Percentiles rank a stretch among this genome's conserved stretches.
These are phyloP conservation scores for Cocos nucifera DNA, from an alignment of 176 grass and related monocot genomes.

Conservation along the genomic window DNA sequence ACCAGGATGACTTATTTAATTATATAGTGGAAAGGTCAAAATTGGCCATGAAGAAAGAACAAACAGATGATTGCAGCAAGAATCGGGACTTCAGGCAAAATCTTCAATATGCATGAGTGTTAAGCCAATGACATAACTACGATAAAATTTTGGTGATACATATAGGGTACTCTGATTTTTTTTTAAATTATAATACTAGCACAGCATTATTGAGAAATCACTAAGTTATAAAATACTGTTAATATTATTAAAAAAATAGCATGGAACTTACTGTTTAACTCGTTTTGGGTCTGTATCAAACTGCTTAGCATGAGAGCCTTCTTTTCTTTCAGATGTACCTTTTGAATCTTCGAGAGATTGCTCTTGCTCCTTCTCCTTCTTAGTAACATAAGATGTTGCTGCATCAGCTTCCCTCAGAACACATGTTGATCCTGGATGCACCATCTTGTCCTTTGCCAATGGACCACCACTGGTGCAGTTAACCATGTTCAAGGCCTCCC, in stretches of 20 bases:
- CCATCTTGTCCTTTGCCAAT: slow-evolving; percentile 44
- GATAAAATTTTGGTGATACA: too few relatives aligned
- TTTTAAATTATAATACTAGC: not conserved
- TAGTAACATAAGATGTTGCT: slow-evolving; percentile 20
- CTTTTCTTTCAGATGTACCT: slow-evolving; percentile 55
- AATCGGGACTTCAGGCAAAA: too few relatives aligned
- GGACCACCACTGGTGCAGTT: not conserved
- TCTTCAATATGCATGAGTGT: too few relatives aligned
- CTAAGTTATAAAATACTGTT: not conserved
- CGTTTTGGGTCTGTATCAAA: slow-evolving; percentile 62
- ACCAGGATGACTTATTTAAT: too few relatives aligned
- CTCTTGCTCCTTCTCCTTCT: slow-evolving; percentile 42
- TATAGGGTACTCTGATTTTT: not conserved
- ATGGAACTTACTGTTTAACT: slow-evolving; percentile 73
- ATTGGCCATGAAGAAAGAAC: too few relatives aligned
- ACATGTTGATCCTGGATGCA: slow-evolving; percentile 21
- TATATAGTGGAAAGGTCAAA: too few relatives aligned
- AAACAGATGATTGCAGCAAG: too few relatives aligned
- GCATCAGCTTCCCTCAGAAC: slow-evolving; percentile 31
- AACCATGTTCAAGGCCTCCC: slow-evolving; percentile 28
- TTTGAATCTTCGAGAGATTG: slow-evolving; percentile 28
- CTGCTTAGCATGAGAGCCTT: slow-evolving; percentile 40
- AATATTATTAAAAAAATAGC: not conserved
- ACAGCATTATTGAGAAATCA: not conserved
- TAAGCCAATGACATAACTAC: too few relatives aligned